These are phyloP conservation scores for Phytophthora cajani DNA, from an alignment of 352 stramenopile species.

Conservation along the genomic window DNA sequence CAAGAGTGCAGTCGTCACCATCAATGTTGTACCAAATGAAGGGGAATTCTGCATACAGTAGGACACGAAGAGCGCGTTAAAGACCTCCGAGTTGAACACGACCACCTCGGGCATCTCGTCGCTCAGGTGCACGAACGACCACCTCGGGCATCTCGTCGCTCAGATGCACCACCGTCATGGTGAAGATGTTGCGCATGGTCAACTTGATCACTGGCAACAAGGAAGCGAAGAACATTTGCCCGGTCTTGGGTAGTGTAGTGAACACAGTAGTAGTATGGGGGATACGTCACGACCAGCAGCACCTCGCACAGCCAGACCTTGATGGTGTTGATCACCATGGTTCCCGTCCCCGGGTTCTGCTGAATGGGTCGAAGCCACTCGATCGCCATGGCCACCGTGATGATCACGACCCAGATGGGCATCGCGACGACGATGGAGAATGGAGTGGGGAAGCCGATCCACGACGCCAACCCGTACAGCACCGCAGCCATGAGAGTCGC, in stretches of 20 bases:
- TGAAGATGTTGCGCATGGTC: too few relatives aligned
- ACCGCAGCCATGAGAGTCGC: not conserved
- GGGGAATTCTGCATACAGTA: constrained; percentile 35
- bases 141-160: too few relatives aligned
- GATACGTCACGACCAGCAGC: constrained; percentile 20
- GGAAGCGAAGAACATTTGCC: constrained; percentile 13
- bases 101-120: too few relatives aligned
- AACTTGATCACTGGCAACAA: constrained; percentile 24
- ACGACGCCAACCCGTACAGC: not conserved
- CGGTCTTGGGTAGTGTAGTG: constrained; percentile 13
- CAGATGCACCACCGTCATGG: too few relatives aligned
- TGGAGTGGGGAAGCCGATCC: not conserved
- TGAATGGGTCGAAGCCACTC: not conserved
- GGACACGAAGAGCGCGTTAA: not conserved
- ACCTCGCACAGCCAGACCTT: constrained; percentile 33
- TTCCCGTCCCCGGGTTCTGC: not conserved
- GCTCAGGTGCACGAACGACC: not conserved
- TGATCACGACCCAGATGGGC: not conserved
- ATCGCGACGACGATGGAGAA: not conserved
- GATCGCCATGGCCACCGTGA: not conserved
- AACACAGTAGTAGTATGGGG: constrained; percentile 18
- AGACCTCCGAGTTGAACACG: constrained; percentile 10
- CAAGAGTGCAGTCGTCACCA: constrained; percentile 22
- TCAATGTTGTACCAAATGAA: constrained; percentile 17
- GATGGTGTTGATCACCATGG: constrained; percentile 19